These are phyloP conservation scores for Acrasis kona DNA, from an alignment of 78 protist genomes.

Conservation along the genomic window DNA sequence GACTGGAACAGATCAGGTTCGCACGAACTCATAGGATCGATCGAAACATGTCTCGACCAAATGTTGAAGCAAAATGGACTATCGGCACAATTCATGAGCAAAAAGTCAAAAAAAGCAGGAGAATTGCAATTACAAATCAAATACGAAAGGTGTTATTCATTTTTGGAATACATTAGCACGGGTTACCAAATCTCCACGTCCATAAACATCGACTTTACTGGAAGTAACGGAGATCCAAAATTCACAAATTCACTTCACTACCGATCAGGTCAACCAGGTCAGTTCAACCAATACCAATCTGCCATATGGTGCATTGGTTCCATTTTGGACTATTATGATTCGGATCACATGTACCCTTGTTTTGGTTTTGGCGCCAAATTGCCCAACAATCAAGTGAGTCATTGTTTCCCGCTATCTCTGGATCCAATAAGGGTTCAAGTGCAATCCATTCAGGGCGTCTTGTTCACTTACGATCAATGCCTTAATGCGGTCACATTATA, in stretches of 20 bases:
- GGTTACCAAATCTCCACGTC: slow-evolving; percentile 4
- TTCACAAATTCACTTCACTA: slow-evolving; percentile 48
- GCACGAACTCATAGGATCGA: neutral
- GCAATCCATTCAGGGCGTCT: slow-evolving; percentile 4
- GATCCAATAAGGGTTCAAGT: neutral
- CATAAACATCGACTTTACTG: slow-evolving; percentile 82
- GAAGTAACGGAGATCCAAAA: slow-evolving; percentile 42
- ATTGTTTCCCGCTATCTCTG: slow-evolving; percentile 40
- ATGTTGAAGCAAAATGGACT: no score
- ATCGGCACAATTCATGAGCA: no score
- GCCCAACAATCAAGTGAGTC: slow-evolving; percentile 4
- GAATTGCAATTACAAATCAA: no score
- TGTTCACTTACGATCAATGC: neutral
- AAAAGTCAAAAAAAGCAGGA: no score
- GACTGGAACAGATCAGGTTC: neutral
- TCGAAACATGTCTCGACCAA: no score
- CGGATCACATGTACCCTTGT: slow-evolving; percentile 48
- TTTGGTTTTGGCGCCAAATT: slow-evolving; percentile 72
- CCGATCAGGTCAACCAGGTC: slow-evolving; percentile 1
- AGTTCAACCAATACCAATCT: slow-evolving; percentile 38
- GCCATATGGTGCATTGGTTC: slow-evolving; percentile 47
- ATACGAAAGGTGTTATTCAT: no score
- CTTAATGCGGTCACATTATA: neutral
- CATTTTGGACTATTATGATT: slow-evolving; percentile 49
- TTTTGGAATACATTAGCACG: neutral